Percentiles rank a stretch among this genome's conserved stretches.
Conservation (phyloP, 1,139 yeast genomes). For the Nematodospora anomalae region DNA sequence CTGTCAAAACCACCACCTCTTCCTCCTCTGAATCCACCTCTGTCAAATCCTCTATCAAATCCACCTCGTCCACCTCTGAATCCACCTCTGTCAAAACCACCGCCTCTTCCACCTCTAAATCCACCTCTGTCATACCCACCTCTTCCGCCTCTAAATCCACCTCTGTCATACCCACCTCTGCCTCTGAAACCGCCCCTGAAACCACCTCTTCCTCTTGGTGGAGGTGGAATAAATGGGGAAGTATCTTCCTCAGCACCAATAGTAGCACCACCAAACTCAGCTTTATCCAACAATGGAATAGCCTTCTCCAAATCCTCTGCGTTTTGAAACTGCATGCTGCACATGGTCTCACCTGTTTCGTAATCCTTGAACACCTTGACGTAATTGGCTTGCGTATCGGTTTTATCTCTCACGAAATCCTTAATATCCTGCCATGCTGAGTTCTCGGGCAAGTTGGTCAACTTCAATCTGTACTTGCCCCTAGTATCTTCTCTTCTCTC, state of each 20-base stretch:
- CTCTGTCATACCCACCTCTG: slow-evolving; percentile 21
- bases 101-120: slow-evolving; percentile 36
- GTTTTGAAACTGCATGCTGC: slow-evolving; percentile 75
- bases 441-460: slow-evolving; percentile 68
- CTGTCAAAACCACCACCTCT: no score
- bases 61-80: slow-evolving; percentile 29
- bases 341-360: slow-evolving; percentile 61
- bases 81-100: slow-evolving; percentile 41
- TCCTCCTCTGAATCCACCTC: slow-evolving; percentile 43
- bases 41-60: slow-evolving; percentile 35
- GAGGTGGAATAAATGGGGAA: slow-evolving; percentile 71
- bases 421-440: slow-evolving; percentile 85
- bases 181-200: slow-evolving; percentile 43
- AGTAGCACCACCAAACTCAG: slow-evolving; percentile 66
- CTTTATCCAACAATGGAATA: slow-evolving; percentile 64
- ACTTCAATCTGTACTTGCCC: slow-evolving; percentile 71
- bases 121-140: slow-evolving; percentile 24
- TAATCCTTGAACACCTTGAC: slow-evolving; percentile 68
- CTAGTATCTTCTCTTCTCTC: slow-evolving; percentile 58
- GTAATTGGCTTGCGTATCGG: slow-evolving; percentile 64
- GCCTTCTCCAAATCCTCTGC: slow-evolving; percentile 75
- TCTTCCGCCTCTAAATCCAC: slow-evolving; percentile 35
- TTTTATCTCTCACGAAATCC: slow-evolving; percentile 73
- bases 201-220: slow-evolving; percentile 55
- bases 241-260: slow-evolving; percentile 78